Evolutionary conservation across 2,329 filamentous ascomycete species (phyloP).

Genomic region (Beauveria varroae): DNA sequence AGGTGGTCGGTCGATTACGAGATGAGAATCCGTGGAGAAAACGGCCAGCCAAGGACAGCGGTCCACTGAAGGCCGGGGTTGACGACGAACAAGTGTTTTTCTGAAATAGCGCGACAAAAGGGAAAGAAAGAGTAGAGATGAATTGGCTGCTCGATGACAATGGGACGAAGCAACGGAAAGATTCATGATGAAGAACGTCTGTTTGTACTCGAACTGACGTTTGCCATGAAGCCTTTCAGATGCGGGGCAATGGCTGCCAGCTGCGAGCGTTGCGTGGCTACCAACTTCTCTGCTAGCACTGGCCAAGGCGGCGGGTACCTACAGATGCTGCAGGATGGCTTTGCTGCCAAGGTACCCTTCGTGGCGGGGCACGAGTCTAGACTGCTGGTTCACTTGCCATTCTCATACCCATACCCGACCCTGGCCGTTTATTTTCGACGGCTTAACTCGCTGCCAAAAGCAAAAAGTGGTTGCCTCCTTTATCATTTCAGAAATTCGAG

Average conservation of each 20-base stretch:
- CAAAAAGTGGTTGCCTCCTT: too few relatives aligned
- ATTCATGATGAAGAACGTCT: neutral
- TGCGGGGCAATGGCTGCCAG: neutral
- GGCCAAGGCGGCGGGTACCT: neutral
- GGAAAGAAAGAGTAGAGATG: neutral
- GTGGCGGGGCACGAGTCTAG: neutral
- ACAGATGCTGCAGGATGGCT: neutral
- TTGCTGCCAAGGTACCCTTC: neutral
- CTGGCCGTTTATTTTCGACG: neutral
- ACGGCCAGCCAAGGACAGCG: neutral
- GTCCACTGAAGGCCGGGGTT: neutral
- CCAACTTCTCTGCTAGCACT: too few relatives aligned
- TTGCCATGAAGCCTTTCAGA: neutral
- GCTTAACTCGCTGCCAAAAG: neutral
- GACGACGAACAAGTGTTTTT: neutral
- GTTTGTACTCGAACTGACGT: neutral
- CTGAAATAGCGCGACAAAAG: too few relatives aligned
- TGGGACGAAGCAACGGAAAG: neutral
- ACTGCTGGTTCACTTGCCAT: neutral
- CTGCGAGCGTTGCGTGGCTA: too few relatives aligned
- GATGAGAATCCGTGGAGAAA: constrained; percentile 4
- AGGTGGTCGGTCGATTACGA: neutral
- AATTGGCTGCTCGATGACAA: neutral
- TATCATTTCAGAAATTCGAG: too few relatives aligned
- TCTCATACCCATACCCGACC: too few relatives aligned